Conservation (phyloP, 140 eudicot species). For the Senecio squalidus region DNA sequence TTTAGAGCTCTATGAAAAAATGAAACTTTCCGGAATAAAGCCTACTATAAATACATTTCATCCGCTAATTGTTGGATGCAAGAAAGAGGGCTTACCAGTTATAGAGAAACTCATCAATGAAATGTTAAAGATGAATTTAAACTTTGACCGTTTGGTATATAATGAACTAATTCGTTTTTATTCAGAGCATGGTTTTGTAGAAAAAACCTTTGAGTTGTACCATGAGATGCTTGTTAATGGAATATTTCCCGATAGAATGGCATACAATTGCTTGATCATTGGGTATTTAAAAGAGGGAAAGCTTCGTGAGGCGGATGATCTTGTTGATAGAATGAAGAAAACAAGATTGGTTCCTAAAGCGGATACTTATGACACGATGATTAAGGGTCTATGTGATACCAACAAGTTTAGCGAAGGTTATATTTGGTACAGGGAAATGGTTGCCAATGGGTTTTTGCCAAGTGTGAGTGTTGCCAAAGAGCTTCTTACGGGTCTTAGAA, state of each 20-base stretch:
- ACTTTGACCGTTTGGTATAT: conserved; percentile 48
- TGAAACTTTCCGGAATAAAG: conserved; percentile 52
- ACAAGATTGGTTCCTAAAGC: conserved; percentile 44
- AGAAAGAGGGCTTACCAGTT: conserved; percentile 21
- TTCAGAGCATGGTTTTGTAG: conserved; percentile 37
- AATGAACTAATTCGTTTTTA: conserved; percentile 50
- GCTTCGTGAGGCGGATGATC: conserved; percentile 37
- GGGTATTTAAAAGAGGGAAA: conserved; percentile 46
- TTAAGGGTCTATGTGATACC: conserved; percentile 50
- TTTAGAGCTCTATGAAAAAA: conserved; percentile 50
- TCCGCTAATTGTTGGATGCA: conserved; percentile 43
- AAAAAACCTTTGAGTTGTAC: conserved; percentile 28
- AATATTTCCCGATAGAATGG: conserved; percentile 45
- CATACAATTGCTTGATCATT: conserved; percentile 60
- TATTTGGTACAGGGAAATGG: conserved; percentile 65
- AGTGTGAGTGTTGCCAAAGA: conserved; percentile 35
- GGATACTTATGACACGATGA: conserved; percentile 46
- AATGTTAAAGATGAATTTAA: conserved; percentile 35
- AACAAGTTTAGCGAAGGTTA: conserved; percentile 52
- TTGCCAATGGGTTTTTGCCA: conserved; percentile 41
- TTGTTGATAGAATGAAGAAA: conserved; percentile 55
- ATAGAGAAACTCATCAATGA: conserved; percentile 50
- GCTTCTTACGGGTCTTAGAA: conserved; percentile 52
- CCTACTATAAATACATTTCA: conserved; percentile 66
- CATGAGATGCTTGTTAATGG: conserved; percentile 53